Evolutionary conservation across 148 eudicot species (phyloP).

Genomic region (Vaccinium myrtillus): DNA sequence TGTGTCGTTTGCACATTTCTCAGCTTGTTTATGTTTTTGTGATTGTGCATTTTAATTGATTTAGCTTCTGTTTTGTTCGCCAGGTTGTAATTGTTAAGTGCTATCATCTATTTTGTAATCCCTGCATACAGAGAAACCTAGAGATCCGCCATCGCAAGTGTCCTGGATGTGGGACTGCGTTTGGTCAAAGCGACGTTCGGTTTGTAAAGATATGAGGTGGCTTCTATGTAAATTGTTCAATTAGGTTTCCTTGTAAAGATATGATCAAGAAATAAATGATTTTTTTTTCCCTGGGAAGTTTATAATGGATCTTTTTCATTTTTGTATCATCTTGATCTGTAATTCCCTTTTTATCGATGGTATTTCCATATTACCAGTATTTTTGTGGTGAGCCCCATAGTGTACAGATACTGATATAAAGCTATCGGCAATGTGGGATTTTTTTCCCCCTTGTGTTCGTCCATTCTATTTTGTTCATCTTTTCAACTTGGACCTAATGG

Average conservation of each 20-base stretch:
- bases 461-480: neutral
- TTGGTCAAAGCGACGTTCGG: slow-evolving; percentile 94
- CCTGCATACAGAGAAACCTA: slow-evolving; percentile 88
- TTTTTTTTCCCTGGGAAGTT: no score
- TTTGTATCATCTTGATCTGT: neutral
- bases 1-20: neutral
- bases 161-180: slow-evolving; percentile 93
- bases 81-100: slow-evolving; percentile 95
- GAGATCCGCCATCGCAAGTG: slow-evolving; percentile 95
- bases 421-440: neutral
- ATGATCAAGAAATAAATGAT: neutral
- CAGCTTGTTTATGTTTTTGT: neutral
- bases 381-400: neutral
- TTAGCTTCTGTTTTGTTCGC: slow-evolving; percentile 3
- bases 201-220: slow-evolving; percentile 68
- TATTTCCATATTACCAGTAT: neutral
- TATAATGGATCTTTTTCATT: neutral
- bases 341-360: neutral
- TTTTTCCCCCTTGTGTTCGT: no score
- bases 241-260: neutral
- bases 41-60: neutral
- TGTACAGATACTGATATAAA: neutral
- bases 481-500: no score
- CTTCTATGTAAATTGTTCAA: neutral
- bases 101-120: slow-evolving; percentile 94